Evolutionary conservation across 495 filamentous ascomycete genomes (phyloP).

Genomic region (Astrothelium subdiscretum): DNA sequence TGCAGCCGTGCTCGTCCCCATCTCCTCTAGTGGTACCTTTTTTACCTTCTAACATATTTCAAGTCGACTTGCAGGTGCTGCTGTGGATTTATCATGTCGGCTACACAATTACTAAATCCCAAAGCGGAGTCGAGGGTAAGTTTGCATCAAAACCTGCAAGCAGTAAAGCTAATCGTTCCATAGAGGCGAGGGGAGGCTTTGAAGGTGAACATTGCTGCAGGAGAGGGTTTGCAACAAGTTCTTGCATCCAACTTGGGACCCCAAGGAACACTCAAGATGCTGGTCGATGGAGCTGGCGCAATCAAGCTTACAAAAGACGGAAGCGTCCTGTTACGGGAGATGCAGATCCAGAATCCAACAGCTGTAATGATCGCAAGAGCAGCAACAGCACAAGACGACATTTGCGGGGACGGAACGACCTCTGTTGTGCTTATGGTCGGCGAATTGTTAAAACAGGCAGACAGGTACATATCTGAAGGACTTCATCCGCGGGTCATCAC

Average conservation of each 20-base stretch:
- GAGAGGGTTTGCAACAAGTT: conserved; percentile 60
- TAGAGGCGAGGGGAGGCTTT: conserved; percentile 93
- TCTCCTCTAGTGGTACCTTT: no score
- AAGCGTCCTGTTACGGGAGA: conserved; percentile 87
- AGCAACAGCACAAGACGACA: conserved; percentile 96
- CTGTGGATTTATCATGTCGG: conserved; percentile 47
- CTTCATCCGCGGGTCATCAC: conserved; percentile 94
- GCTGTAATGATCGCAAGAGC: conserved; percentile 96
- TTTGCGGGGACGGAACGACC: conserved; percentile 95
- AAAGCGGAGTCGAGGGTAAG: conserved; percentile 93
- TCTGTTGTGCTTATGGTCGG: conserved; percentile 92
- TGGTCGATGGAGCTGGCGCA: conserved; percentile 91
- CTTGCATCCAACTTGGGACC: conserved; percentile 93
- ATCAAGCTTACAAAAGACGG: conserved; percentile 99
- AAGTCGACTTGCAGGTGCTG: no score
- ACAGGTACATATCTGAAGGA: conserved; percentile 86
- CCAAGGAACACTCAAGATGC: conserved; percentile 92
- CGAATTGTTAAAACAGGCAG: conserved; percentile 94
- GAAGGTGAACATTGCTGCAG: conserved; percentile 89
- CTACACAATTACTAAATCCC: conserved; percentile 92
- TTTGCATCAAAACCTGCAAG: conserved; percentile 19
- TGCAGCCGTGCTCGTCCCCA: not conserved
- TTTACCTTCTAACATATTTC: no score
- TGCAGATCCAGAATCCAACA: conserved; percentile 34
- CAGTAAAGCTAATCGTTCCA: conserved; percentile 26